Evolutionary conservation across 139 green algal genomes (phyloP).

Genomic region (Astrephomene gubernaculifera): DNA sequence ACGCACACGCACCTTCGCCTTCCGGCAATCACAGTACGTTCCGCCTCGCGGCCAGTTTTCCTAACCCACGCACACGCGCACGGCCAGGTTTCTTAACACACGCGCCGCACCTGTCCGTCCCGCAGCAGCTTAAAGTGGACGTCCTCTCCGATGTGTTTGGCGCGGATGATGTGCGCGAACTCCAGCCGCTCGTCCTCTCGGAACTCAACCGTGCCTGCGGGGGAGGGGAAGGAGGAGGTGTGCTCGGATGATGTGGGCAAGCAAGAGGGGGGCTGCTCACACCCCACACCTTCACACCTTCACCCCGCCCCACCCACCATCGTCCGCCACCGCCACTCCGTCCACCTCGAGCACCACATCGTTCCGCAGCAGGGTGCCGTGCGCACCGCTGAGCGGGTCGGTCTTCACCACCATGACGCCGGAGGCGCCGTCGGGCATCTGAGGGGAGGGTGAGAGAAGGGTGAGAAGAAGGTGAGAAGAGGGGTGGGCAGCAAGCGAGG

Average conservation of each 20-base stretch:
- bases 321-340: constrained; percentile 66
- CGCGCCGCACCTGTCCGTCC: constrained; percentile 53
- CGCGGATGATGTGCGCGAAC: constrained; percentile 66
- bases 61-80: too few relatives aligned
- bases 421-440: constrained; percentile 62
- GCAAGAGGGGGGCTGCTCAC: not conserved
- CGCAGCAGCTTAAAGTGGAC: constrained; percentile 66
- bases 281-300: too few relatives aligned
- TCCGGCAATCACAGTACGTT: too few relatives aligned
- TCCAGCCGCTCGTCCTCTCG: constrained; percentile 77
- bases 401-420: constrained; percentile 79
- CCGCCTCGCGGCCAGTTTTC: too few relatives aligned
- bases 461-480: not conserved
- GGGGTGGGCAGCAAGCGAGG: too few relatives aligned
- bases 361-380: constrained; percentile 56
- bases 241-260: not conserved
- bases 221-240: too few relatives aligned
- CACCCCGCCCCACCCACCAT: constrained; percentile 48
- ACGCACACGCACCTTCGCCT: too few relatives aligned
- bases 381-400: constrained; percentile 68
- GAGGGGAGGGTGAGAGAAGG: not conserved
- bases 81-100: too few relatives aligned
- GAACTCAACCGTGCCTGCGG: constrained; percentile 66
- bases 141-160: constrained; percentile 72
- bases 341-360: constrained; percentile 76